Conservation (phyloP, 306 rosid species). For the Neltuma alba region DNA sequence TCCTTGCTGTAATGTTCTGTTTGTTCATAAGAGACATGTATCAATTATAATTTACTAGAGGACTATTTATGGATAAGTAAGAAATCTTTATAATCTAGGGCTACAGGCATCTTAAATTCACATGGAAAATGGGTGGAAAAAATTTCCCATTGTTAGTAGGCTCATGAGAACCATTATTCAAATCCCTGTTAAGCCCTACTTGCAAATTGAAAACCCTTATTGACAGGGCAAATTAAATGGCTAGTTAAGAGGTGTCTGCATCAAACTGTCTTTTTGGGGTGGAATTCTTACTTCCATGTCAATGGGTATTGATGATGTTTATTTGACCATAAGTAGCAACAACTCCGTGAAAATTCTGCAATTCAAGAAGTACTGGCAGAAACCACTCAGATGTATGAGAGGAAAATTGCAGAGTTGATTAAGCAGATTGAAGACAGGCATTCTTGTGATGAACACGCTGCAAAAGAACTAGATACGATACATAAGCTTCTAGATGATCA, state of each 20-base stretch:
- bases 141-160: background rate
- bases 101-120: background rate
- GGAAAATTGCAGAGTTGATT: constrained; percentile 54
- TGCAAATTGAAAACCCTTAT: background rate
- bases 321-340: constrained; percentile 59
- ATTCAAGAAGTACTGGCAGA: constrained; percentile 66
- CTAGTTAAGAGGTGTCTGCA: background rate
- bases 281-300: background rate
- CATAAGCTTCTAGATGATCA: constrained; percentile 47
- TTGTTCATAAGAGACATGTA: background rate
- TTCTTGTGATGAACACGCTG: constrained; percentile 32
- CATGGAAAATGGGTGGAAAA: background rate
- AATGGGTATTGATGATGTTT: constrained; percentile 29
- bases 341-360: constrained; percentile 57
- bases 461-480: constrained; percentile 42
- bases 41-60: background rate
- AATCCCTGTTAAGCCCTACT: background rate
- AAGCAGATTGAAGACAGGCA: constrained; percentile 53
- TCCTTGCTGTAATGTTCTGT: background rate
- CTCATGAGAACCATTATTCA: too few relatives aligned
- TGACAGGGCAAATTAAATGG: background rate
- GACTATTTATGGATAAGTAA: background rate
- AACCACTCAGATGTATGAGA: constrained; percentile 72
- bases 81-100: background rate
- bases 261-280: background rate